A percentile compares a stretch with the other conserved stretches of the same genome.
phyloP scores from a whole-genome alignment of 352 stramenopile genomes.

The Globisporangium perplexum region DNA sequence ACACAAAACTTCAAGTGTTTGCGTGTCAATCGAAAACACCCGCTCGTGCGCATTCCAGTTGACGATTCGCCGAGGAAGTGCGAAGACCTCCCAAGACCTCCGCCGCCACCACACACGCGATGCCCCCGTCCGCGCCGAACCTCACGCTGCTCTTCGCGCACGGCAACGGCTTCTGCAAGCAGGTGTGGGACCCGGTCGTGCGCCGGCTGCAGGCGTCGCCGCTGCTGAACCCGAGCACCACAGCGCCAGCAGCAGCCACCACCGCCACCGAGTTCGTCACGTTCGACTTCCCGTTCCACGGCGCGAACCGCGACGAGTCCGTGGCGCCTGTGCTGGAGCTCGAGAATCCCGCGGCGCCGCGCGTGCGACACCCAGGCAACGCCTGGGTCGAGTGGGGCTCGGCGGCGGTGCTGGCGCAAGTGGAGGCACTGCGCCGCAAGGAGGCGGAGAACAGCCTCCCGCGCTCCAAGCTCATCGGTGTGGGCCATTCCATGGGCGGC shows the following conservation, averaged over 20 bases:
- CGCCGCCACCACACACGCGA: too few relatives aligned
- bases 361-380: conserved; percentile 27
- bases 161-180: conserved; percentile 37
- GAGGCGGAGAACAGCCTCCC: neutral
- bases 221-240: conserved; percentile 10
- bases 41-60: too few relatives aligned
- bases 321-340: conserved; percentile 7
- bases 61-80: too few relatives aligned
- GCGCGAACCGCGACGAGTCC: conserved; percentile 34
- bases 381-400: conserved; percentile 18
- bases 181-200: conserved; percentile 44
- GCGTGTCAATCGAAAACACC: too few relatives aligned
- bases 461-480: conserved; percentile 29
- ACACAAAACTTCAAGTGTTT: too few relatives aligned
- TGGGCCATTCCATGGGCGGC: conserved; percentile 47
- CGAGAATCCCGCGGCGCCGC: conserved; percentile 15
- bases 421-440: conserved; percentile 7
- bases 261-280: conserved; percentile 15
- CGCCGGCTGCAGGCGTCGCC: conserved; percentile 22
- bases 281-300: conserved; percentile 54
- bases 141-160: conserved; percentile 45
- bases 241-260: conserved; percentile 1
- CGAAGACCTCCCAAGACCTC: too few relatives aligned
- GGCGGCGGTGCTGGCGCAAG: conserved; percentile 22
- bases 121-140: neutral